Evolutionary conservation across 805 yeast species (phyloP).

Genomic region (Starmerella bombicola): DNA sequence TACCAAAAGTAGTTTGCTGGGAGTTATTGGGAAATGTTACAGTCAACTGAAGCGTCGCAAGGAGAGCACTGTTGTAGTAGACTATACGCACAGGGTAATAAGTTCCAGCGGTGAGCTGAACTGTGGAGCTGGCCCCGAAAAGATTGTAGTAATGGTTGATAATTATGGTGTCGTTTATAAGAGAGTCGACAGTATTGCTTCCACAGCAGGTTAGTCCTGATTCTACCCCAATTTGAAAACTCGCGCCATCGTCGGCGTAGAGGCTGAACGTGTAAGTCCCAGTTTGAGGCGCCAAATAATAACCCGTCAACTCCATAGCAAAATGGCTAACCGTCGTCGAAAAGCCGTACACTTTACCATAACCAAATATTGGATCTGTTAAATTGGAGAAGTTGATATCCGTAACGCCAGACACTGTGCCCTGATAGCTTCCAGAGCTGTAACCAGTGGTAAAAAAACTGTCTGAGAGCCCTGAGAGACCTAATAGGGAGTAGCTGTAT

Average conservation of each 20-base stretch:
- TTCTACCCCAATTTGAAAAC: slow-evolving; percentile 3
- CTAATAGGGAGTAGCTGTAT: not conserved
- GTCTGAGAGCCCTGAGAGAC: not conserved
- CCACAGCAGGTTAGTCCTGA: not conserved
- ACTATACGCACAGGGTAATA: not conserved
- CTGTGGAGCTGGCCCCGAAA: not conserved
- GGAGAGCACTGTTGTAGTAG: not conserved
- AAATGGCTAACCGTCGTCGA: not conserved
- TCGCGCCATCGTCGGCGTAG: not conserved
- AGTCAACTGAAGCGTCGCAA: not conserved
- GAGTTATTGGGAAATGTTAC: not conserved
- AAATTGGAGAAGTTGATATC: not conserved
- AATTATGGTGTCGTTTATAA: not conserved
- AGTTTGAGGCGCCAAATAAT: slow-evolving; percentile 1
- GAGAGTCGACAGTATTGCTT: not conserved
- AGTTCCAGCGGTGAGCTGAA: not conserved
- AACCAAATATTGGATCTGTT: not conserved
- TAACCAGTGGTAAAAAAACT: not conserved
- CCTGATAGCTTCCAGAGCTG: not conserved
- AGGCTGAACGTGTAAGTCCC: slow-evolving; percentile 3
- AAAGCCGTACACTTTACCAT: not conserved
- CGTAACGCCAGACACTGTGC: not conserved
- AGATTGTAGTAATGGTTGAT: not conserved
- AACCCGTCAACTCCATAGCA: slow-evolving; percentile 6
- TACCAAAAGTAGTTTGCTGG: not conserved